Evolutionary conservation across 2,329 filamentous ascomycete genomes (phyloP), one percentile per base, ranked within the genome.

Genomic region (Xylaria sp.): DNA sequence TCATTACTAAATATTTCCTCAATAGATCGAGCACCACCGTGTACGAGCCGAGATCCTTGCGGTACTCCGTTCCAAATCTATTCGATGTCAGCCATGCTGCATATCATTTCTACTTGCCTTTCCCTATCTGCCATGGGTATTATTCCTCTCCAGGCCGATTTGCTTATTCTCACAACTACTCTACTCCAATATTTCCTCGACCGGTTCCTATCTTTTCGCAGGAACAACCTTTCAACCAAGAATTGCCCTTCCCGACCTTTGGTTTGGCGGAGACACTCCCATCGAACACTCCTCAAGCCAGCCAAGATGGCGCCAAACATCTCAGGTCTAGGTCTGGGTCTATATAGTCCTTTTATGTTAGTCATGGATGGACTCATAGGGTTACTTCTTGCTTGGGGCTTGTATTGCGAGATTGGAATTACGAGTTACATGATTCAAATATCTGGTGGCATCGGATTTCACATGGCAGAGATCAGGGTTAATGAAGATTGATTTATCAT

Each of bases 51-150:
- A 54, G 47, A 61, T 36, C 11, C 15, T 13, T 47, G 15, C 56
- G 42, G 4, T 60, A 61, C 56, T 55, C 56, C 17, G 20, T 47
- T 25, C 39, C 59, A 5, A 57, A 29, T 22, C 49, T 59, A 27
- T 22, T 55, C 22, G 59, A 61, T 45, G 15, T 25, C 10, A 53
- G 42, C 7, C 27, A 29, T 25, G 62, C 68, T 27, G 68, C 57
- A 7, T 69, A 69, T 42, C 68, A 69, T 38, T 65, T 69, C 47
- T 69, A 69, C 36, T 44, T 69, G 2, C 65, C 68, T 38, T 57
- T 69, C 22, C 44, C 68, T n/a, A 42, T 63, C 33, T 69, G 62
- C 10, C 65, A 66, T 56, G 63, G 50, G 6, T 61, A 25, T 58
- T 65, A 44, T 20, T 63, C 56, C 22, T n/a, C 38, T 1, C 31